phyloP scores from a whole-genome alignment of 2,329 filamentous ascomycete genomes.

The Cyanodermella asteris region DNA sequence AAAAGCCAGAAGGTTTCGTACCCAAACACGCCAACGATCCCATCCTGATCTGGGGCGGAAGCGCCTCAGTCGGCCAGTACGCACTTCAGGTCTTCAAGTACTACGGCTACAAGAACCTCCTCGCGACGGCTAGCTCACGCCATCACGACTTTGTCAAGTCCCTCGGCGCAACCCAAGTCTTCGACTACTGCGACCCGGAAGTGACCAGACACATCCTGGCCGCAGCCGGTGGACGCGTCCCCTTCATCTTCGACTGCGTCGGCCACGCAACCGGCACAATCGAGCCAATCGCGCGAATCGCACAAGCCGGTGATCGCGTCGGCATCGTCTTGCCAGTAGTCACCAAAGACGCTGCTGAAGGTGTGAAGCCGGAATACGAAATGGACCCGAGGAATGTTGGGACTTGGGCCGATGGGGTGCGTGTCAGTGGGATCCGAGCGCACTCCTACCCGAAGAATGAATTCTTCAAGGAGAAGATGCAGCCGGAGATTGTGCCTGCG shows the following conservation, averaged over 20 bases:
- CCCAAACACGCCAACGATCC: conserved; percentile 13
- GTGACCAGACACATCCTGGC: conserved; percentile 8
- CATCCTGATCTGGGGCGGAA: conserved; percentile 17
- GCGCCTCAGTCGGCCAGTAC: conserved; percentile 14
- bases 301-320: conserved; percentile 24
- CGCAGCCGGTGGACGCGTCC: conserved; percentile 12
- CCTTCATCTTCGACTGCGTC: conserved; percentile 34
- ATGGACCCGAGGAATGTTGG: conserved; percentile 28
- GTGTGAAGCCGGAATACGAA: conserved; percentile 28
- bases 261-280: conserved; percentile 27
- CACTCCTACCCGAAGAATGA: conserved; percentile 33
- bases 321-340: conserved; percentile 40
- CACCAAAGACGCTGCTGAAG: conserved; percentile 27
- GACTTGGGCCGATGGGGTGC: conserved; percentile 31
- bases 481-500: conserved; percentile 31
- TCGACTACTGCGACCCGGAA: conserved; percentile 13
- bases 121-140: conserved; percentile 10
- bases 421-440: conserved; percentile 31
- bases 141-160: conserved; percentile 13
- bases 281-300: conserved; percentile 28
- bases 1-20: conserved; percentile 23
- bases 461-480: conserved; percentile 31
- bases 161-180: conserved; percentile 11
- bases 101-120: conserved; percentile 30
- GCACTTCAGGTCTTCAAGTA: conserved; percentile 23